Base-by-base conservation (phyloP, 495 filamentous ascomycete genomes). In the Trichoderma asperelloides region DNA sequence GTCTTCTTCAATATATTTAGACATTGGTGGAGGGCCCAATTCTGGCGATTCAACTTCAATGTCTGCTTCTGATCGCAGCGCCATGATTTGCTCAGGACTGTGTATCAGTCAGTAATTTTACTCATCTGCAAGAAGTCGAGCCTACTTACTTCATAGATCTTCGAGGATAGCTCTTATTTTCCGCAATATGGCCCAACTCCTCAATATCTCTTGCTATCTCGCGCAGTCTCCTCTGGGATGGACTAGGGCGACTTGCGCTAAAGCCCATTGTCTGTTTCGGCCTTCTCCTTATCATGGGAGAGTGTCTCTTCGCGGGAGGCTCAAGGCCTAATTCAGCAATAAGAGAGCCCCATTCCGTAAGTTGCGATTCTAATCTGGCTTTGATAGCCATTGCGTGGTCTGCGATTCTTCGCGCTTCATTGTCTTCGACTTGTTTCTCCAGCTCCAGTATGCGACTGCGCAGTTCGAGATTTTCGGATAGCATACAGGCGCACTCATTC, bases 401-500 rank as follows among this genome's bases (percentile, higher is more conserved):
- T 63, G 86, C 80, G 45, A 84, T 75, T 51, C 77, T 77, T 62
- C 76, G 77, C 28, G 79, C 74, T 62, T 72, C 74, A 64, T 73
- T 80, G 37, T 81, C 79, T 66, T 87, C 80, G 51, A 86, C 71
- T 63, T 91, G 87, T 64, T 87, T 85, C 64, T 91, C 85, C 8
- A 96, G 78, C 51, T 87, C 86, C 68, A 96, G 80, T 21, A 95
- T 81, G 69, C 93, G 87, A 68, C 91, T 87, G 63, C 91, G 87
- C 0, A 98, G 84, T 0, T 88, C 85, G 28, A 96, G 86, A 75
- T 98, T 98, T 70, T 98, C 96, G 21, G 88, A 86, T 66, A 97
- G 80, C 13, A 98, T 78, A 37, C 90, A 87, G 18, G 91, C 89
- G 41, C 86, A 86, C 77, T 98, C 93, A 65, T 87, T 87, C 75